phyloP scores from a whole-genome alignment of 306 rosid genomes.

The Echinosophora koreensis region DNA sequence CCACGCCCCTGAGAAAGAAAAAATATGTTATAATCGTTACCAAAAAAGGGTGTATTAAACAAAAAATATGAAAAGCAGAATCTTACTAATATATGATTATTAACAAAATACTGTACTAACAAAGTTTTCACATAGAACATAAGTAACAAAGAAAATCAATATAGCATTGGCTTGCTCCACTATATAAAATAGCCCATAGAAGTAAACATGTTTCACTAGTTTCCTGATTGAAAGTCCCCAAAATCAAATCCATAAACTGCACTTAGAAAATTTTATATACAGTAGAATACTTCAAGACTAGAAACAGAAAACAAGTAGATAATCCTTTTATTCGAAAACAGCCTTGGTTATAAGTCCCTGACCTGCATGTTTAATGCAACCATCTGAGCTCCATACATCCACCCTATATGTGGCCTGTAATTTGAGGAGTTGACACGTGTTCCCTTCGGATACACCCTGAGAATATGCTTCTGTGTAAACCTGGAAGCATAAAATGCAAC shows the following conservation, averaged over 20 bases:
- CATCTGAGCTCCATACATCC: constrained; percentile 98
- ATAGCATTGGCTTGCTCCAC: not conserved
- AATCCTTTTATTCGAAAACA: constrained; percentile 35
- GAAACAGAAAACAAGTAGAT: constrained; percentile 17
- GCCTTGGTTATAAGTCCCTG: constrained; percentile 41
- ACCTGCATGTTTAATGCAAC: constrained; percentile 99
- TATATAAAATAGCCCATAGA: constrained; percentile 11
- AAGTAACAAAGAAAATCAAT: not conserved
- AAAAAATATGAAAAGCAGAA: constrained; percentile 29
- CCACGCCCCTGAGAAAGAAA: constrained; percentile 71
- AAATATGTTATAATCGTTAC: constrained; percentile 32
- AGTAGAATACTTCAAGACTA: not conserved
- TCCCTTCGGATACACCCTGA: constrained; percentile 91
- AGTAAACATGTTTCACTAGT: not conserved
- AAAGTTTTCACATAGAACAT: not conserved
- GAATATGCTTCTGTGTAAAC: constrained; percentile 78
- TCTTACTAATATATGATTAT: constrained; percentile 6
- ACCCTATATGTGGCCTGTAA: constrained; percentile 84
- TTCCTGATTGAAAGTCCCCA: constrained; percentile 15
- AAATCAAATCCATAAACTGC: not conserved
- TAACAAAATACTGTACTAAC: not conserved
- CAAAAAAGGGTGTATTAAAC: constrained; percentile 1
- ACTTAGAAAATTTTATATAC: not conserved
- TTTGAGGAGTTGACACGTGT: constrained; percentile 81
- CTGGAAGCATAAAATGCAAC: constrained; percentile 55